Conservation (phyloP, 768 basidiomycete species). For the Phlebiopsis flavidoalba region DNA sequence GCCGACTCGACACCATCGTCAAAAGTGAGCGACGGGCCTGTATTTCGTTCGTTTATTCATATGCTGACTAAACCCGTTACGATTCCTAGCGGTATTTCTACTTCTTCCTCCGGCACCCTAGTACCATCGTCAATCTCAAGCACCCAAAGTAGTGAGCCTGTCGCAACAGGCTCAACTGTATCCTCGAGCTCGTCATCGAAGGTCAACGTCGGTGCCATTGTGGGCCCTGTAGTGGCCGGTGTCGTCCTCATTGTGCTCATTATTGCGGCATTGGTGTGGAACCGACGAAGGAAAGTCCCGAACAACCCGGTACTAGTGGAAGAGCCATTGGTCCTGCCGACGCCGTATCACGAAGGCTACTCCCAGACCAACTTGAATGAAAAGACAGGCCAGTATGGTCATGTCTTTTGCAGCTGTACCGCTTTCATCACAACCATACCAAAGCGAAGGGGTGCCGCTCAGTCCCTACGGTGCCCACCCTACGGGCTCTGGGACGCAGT, state of each 20-base stretch:
- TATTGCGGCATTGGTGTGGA: neutral
- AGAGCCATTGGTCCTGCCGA: neutral
- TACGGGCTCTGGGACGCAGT: neutral
- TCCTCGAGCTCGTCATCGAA: neutral
- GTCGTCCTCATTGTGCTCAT: slow-evolving; percentile 5
- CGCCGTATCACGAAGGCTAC: neutral
- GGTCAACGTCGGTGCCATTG: slow-evolving; percentile 15
- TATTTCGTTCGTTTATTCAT: no score
- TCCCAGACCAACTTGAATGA: neutral
- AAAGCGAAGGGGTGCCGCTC: neutral
- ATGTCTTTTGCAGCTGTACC: neutral
- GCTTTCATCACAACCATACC: neutral
- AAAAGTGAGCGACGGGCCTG: neutral
- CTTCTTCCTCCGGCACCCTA: no score
- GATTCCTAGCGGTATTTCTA: neutral
- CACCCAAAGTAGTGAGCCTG: neutral
- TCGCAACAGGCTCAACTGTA: neutral
- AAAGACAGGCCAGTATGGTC: neutral
- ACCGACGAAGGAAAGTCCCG: neutral
- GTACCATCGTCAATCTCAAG: neutral
- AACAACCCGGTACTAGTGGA: no score
- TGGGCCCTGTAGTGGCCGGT: slow-evolving; percentile 13
- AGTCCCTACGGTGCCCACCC: neutral
- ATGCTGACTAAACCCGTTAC: neutral
- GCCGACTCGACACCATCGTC: neutral